phyloP scores from a whole-genome alignment of 1,139 yeast genomes.

The Sporopachydermia cereana region DNA sequence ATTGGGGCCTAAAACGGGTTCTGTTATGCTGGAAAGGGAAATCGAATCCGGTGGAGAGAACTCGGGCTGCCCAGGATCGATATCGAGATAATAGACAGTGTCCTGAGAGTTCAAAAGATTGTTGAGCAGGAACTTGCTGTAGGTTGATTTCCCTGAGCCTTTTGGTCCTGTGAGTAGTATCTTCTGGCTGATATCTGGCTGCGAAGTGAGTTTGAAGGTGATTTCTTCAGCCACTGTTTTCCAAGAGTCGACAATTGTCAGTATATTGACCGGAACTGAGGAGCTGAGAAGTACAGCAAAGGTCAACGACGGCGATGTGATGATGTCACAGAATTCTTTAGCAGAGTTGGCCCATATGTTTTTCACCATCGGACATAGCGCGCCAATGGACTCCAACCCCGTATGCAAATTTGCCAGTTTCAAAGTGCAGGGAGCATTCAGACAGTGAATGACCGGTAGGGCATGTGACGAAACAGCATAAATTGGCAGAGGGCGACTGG shows the following conservation, averaged over 20 bases:
- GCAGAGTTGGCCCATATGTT: slow-evolving; percentile 24
- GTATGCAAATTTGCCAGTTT: slow-evolving; percentile 27
- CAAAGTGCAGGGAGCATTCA: slow-evolving; percentile 25
- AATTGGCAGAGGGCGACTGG: slow-evolving; percentile 14
- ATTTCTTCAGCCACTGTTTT: neutral
- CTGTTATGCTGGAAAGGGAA: slow-evolving; percentile 28
- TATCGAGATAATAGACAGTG: slow-evolving; percentile 43
- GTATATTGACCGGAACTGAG: slow-evolving; percentile 9
- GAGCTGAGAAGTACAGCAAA: slow-evolving; percentile 11
- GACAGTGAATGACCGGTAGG: slow-evolving; percentile 42
- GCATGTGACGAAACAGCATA: slow-evolving; percentile 42
- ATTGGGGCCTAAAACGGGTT: slow-evolving; percentile 24
- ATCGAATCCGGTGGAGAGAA: slow-evolving; percentile 60
- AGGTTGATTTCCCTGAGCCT: slow-evolving; percentile 77
- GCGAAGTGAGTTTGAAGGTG: neutral
- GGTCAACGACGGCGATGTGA: slow-evolving; percentile 8
- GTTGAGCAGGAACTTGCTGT: slow-evolving; percentile 47
- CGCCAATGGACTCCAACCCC: slow-evolving; percentile 38
- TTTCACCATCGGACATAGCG: slow-evolving; percentile 39
- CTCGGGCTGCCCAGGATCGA: slow-evolving; percentile 92
- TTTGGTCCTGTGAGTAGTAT: slow-evolving; percentile 50
- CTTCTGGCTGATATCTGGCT: neutral
- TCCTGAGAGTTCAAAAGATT: slow-evolving; percentile 16
- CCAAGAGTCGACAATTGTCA: neutral
- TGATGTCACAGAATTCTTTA: neutral